Percentiles rank a stretch among this genome's conserved stretches.
Evolutionary conservation across 2,329 filamentous ascomycete species (phyloP).

Genomic region (Pseudogymnoascus sp.): DNA sequence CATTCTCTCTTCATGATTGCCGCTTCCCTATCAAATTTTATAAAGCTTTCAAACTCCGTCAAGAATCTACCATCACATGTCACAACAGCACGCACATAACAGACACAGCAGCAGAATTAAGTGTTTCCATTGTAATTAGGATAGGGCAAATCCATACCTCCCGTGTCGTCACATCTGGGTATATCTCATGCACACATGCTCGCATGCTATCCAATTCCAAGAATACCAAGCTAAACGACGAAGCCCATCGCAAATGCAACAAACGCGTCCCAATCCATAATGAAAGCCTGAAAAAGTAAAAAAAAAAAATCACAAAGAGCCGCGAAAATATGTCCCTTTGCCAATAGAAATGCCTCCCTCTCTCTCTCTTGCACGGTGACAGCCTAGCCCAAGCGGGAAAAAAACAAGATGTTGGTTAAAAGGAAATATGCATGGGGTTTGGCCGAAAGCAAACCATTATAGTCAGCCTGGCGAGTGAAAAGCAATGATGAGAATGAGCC

Average conservation of each 20-base stretch:
- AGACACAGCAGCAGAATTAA: not conserved
- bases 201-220: constrained; percentile 8
- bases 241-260: constrained; percentile 7
- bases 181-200: constrained; percentile 7
- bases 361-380: not conserved
- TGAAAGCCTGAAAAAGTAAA: not conserved
- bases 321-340: not conserved
- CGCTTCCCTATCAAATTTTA: not conserved
- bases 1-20: not conserved
- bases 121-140: constrained; percentile 7
- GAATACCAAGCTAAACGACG: constrained; percentile 6
- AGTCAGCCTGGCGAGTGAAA: not conserved
- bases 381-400: not conserved
- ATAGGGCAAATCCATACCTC: constrained; percentile 8
- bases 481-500: not conserved
- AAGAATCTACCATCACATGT: not conserved
- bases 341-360: not conserved
- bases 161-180: constrained; percentile 6
- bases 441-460: not conserved
- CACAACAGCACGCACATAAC: not conserved
- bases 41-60: not conserved
- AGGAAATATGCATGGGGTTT: not conserved
- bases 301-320: not conserved
- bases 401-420: not conserved
- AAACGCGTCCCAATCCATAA: constrained; percentile 1